Evolutionary conservation across 2,329 filamentous ascomycete genomes (phyloP), one percentile per base, ranked within the genome.

Genomic region (Neophaeococcomyces aloes): DNA sequence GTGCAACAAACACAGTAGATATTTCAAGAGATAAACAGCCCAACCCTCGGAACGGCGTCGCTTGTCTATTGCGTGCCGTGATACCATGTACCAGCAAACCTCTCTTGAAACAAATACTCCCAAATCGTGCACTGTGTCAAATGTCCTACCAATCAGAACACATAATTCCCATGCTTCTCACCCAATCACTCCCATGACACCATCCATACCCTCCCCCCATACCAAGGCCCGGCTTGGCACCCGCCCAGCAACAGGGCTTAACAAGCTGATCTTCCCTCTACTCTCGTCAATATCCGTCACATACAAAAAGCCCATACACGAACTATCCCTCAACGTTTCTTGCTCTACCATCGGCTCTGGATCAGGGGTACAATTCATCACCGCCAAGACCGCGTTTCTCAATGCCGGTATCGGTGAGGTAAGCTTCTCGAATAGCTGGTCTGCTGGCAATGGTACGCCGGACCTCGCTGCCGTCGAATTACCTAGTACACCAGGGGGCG

Each of bases 241-340:
- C 46, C 83, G 74, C 2, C 87, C 87, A 41, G 83, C 84, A 48
- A 94, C 79, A 1, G 91, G 91, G 14, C 85, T 81, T 46, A 98
- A 67, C 15, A 96, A 70, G 57, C 85, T 83, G 25, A 95, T 71
- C 60, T 84, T 83, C 53, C 79, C 79, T 61, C 83, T 83, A 54
- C 83, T 81, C 58, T 86, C 83, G 57, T 98, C 88, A 3, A 96
- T 86, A 49, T 94, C 86, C 1, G 86, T 82, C 13, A 96, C 83
- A 57, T 94, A 95, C 23, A 95, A 75, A 58, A 94, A 98, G 0
- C 91, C 91, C 74, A 93, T 83, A 23, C 96, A 80, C 44, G 81
- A 83, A 6, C 87, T 79, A 54, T 88, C 82, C 10, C 86, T 76
- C 34, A 96, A 79, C 11, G 42, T 48, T 1, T 77, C 74, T 5